Conservation (phyloP, 805 yeast species). For the Pichia scutulata region DNA sequence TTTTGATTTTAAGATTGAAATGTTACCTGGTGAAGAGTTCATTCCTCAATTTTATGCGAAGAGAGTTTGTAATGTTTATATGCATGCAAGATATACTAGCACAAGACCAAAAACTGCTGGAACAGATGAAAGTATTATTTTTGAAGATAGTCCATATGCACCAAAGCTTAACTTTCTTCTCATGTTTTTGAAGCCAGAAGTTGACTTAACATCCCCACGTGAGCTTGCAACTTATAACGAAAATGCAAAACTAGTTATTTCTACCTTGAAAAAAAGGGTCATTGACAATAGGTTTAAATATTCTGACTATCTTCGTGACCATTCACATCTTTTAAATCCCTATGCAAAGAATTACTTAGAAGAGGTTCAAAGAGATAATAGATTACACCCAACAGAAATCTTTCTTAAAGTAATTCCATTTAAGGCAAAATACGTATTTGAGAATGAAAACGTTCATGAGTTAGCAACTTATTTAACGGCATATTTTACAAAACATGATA, state of each 20-base stretch:
- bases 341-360: neutral
- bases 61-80: neutral
- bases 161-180: neutral
- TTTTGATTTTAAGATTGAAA: neutral
- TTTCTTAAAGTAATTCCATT: too few relatives aligned
- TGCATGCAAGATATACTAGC: neutral
- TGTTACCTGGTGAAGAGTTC: neutral
- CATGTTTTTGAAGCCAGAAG: neutral
- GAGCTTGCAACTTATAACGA: neutral
- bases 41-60: neutral
- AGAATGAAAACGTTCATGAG: neutral
- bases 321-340: too few relatives aligned
- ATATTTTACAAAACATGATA: neutral
- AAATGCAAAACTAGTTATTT: neutral
- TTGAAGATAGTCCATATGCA: neutral
- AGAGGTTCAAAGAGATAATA: neutral
- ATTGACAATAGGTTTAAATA: neutral
- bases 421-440: neutral
- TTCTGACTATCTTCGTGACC: neutral
- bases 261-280: too few relatives aligned
- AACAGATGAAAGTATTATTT: neutral
- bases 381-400: too few relatives aligned
- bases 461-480: neutral
- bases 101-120: neutral
- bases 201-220: neutral